Conservation (phyloP, 164 flowering plant genomes). For the Dillenia turbinata region DNA sequence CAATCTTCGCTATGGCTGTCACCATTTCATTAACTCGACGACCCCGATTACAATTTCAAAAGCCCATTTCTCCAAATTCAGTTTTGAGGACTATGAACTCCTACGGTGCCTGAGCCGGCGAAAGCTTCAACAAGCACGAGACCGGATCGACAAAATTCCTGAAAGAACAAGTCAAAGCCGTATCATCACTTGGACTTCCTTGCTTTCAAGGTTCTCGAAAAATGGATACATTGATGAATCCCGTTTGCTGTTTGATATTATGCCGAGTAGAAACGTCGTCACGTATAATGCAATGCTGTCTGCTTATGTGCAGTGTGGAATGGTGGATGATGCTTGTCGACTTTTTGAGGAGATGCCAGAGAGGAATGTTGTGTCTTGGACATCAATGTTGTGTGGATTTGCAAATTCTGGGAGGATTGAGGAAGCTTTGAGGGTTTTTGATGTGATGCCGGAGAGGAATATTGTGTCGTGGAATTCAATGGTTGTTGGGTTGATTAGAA, state of each 20-base stretch:
- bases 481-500: constrained; percentile 44
- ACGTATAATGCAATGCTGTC: constrained; percentile 54
- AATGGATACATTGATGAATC: constrained; percentile 43
- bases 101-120: constrained; percentile 14
- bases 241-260: constrained; percentile 31
- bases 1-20: neutral
- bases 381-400: constrained; percentile 46
- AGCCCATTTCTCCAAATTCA: constrained; percentile 10
- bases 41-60: constrained; percentile 5
- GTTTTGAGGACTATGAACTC: constrained; percentile 21
- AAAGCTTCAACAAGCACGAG: constrained; percentile 28
- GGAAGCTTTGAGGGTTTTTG: constrained; percentile 35
- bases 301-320: constrained; percentile 37
- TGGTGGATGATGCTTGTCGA: constrained; percentile 31
- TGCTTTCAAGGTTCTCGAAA: constrained; percentile 33
- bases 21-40: constrained; percentile 8
- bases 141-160: constrained; percentile 37
- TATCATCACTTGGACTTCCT: constrained; percentile 38
- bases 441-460: constrained; percentile 47
- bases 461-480: constrained; percentile 56
- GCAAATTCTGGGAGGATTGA: constrained; percentile 17
- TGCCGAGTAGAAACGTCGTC: constrained; percentile 45
- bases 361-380: constrained; percentile 55
- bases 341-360: constrained; percentile 48
- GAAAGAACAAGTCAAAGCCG: constrained; percentile 13